A percentile compares a stretch with the other conserved stretches of the same genome.
Evolutionary conservation across 805 yeast genomes (phyloP).

Genomic region (Nadsonia fulvescens): DNA sequence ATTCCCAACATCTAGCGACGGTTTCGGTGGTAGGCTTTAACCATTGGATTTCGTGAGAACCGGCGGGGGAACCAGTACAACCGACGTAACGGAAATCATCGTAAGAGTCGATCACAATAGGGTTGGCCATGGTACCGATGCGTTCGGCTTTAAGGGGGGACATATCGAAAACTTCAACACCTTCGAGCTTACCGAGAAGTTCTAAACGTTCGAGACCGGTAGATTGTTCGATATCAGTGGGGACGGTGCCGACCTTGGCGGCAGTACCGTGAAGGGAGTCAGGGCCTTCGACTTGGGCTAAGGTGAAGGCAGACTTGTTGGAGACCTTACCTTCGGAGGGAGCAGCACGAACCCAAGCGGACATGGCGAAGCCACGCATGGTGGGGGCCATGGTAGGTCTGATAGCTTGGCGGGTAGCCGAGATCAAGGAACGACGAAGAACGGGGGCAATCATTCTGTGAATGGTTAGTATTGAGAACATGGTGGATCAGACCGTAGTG

Average conservation of each 20-base stretch:
- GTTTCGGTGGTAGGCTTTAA: constrained; percentile 67
- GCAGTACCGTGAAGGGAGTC: constrained; percentile 78
- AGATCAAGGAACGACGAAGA: too few species aligned
- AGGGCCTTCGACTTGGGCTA: constrained; percentile 66
- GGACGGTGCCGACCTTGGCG: constrained; percentile 67
- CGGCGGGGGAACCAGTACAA: constrained; percentile 92
- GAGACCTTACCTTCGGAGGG: constrained; percentile 6
- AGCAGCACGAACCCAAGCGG: constrained; percentile 1
- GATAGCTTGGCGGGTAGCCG: too few species aligned
- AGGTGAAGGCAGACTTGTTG: constrained; percentile 27
- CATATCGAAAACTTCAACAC: constrained; percentile 76
- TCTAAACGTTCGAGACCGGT: constrained; percentile 97
- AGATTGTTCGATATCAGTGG: constrained; percentile 89
- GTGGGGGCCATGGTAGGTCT: too few species aligned
- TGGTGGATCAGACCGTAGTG: too few species aligned
- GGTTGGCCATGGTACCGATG: constrained; percentile 78
- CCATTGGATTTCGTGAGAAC: constrained; percentile 84
- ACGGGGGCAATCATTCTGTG: too few species aligned
- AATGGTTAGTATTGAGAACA: too few species aligned
- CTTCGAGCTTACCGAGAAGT: constrained; percentile 82
- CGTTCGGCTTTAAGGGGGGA: constrained; percentile 79
- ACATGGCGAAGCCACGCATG: constrained; percentile 6
- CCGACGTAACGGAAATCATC: constrained; percentile 91
- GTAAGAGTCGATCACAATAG: constrained; percentile 76
- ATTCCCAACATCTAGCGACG: constrained; percentile 95